Evolutionary conservation across 441 rosid genomes (phyloP).

Genomic region (Macaranga tanarius): DNA sequence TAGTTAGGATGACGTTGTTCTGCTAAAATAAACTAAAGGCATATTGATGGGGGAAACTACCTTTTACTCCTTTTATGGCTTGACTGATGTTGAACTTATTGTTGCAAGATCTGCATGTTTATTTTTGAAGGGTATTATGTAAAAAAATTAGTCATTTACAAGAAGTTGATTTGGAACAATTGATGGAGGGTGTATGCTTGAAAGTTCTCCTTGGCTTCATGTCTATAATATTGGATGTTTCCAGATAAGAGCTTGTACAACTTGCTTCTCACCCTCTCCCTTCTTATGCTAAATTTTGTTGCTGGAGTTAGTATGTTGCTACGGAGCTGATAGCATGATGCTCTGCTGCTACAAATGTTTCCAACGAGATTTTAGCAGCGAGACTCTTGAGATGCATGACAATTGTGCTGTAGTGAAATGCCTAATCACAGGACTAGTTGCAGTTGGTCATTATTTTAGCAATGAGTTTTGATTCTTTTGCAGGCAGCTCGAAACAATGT

Average conservation of each 20-base stretch:
- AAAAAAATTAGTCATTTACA: not conserved
- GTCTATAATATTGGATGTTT: not conserved
- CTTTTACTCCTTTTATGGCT: not conserved
- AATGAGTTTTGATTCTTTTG: conserved; percentile 24
- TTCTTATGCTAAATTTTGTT: not conserved
- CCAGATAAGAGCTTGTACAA: not conserved
- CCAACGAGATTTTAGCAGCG: not conserved
- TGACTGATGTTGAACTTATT: not conserved
- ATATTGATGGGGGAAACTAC: not conserved
- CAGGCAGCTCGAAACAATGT: conserved; percentile 97
- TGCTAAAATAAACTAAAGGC: not conserved
- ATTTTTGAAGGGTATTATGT: not conserved
- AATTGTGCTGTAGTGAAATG: not conserved
- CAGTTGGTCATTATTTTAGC: not conserved
- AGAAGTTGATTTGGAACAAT: not conserved
- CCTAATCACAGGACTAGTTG: not conserved
- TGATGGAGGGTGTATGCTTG: not conserved
- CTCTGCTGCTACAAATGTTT: not conserved
- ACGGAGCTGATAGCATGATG: not conserved
- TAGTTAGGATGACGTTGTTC: not conserved
- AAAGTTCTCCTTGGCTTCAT: not conserved
- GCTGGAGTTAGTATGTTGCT: not conserved
- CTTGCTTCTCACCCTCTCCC: not conserved
- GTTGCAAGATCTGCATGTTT: not conserved
- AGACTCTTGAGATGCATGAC: not conserved